Evolutionary conservation across 257 asterid species (phyloP), one percentile per base, ranked within the genome.

Genomic region (Mentha longifolia): DNA sequence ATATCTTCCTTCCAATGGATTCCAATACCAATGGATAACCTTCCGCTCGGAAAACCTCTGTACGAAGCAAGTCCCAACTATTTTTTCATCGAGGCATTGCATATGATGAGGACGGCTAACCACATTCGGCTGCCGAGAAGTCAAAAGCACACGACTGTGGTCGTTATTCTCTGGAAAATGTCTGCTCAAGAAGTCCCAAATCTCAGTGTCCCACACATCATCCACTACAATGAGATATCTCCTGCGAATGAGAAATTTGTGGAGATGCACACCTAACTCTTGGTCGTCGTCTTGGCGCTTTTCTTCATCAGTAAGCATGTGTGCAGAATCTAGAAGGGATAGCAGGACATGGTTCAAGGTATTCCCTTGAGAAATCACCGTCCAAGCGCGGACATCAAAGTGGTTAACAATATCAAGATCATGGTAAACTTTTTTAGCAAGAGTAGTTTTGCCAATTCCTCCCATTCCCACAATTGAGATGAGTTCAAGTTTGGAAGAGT

Each of bases 401-500:
- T 14, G 50, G 15, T 0, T 9, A 0, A 8, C 11, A 6, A 71
- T 50, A 50, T 3, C 42, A n/a, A 9, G 9, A 50, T 77, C 71
- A 0, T 19, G 12, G 13, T 45, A 71, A 25, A 71, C 70, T 14
- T 22, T 11, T 0, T 1, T 58, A 49, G 81, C 74, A 3, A 77
- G 70, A 12, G 81, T 77, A 3, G 77, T 57, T 45, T 76, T 76
- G 4, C 80, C 80, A 39, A 70, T 76, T 9, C 80, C 77, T 0
- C 77, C 81, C 71, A 72, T 77, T 30, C 77, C 81, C 4, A 59
- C 47, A 9, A 77, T 65, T 0, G 74, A 17, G 19, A 58, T 7
- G 5, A 46, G 7, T 30, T 41, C 14, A 6, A 8, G 49, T 0
- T 47, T 9, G 52, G 39, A 7, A 1, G 70, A 52, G 7, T 5